Base-by-base conservation (phyloP, 352 stramenopile species). In the Thalassiosira mediterranea region DNA sequence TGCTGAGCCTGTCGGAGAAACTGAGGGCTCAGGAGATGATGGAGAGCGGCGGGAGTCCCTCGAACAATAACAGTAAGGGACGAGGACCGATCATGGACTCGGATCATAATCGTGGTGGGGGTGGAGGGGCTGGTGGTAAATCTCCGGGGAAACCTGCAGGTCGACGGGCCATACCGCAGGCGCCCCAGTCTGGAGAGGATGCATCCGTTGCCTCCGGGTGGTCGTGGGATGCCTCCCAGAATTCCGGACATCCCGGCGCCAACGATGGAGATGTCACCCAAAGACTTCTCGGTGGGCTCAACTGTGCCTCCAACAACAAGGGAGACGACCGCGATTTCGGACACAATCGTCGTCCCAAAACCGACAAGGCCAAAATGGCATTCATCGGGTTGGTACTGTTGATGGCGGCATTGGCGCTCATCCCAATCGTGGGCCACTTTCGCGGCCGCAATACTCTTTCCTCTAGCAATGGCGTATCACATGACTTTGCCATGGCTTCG, bases 1-100 rank as follows among this genome's bases (percentile, higher is more conserved):
- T n/a, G 37, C 44, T n/a, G 15, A 53, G 44, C 44, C 53, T 73
- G 21, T 66, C 64, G n/a, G 64, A 73, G 37, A 54, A 40, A 57
- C 31, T 73, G 42, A 32, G 29, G 4, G n/a, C 29, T 3, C 48
- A 61, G 7, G 29, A 72, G 19, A 17, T 46, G 47, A 2, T 38
- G 11, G n/a, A n/a, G 44, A 17, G 32, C 17, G 15, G 49, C 3
- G 29, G 59, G 28, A 13, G 26, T 38, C 37, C 19, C 4, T 44
- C 11, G 11, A 52, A 53, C 42, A 69, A 46, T 15, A 44, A 17
- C 42, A 46, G 21, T 19, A 25, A 28, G 25, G 49, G 62, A 44
- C 10, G 62, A 29, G 64, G 64, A 32, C 51, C 64, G 19, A 32
- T 74, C 3, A 29, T 59, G 31, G 64, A 74, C 32, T 61, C 64